These are phyloP conservation scores for Calophaca sinica DNA, from an alignment of 306 rosid genomes.

Conservation along the genomic window DNA sequence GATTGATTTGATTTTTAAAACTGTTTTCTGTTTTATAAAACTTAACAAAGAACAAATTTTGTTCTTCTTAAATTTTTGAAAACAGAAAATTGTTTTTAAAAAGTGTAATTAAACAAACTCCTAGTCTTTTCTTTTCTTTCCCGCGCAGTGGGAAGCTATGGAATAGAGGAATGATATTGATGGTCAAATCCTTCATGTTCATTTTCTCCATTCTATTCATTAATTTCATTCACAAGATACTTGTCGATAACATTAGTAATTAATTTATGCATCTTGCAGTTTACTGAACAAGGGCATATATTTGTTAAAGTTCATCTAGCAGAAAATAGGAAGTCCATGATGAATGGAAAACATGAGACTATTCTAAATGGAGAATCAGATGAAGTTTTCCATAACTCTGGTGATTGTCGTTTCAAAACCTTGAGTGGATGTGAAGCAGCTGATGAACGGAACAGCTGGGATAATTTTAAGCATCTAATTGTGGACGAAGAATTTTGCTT, in stretches of 20 bases:
- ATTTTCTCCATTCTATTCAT: neutral
- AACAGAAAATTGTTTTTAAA: too few relatives aligned
- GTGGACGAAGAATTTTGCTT: conserved; percentile 57
- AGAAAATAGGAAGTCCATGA: conserved; percentile 51
- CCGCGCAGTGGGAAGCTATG: neutral
- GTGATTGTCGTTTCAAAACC: conserved; percentile 63
- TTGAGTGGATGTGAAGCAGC: conserved; percentile 87
- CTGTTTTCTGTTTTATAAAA: too few relatives aligned
- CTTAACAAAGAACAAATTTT: too few relatives aligned
- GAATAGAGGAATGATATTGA: conserved; percentile 5
- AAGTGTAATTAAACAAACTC: too few relatives aligned
- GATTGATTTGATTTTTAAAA: too few relatives aligned
- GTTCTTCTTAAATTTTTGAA: too few relatives aligned
- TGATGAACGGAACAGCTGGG: conserved; percentile 84
- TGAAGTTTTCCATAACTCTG: conserved; percentile 50
- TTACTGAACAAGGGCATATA: conserved; percentile 91
- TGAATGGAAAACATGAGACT: conserved; percentile 57
- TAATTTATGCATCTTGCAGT: conserved; percentile 58
- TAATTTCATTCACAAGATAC: conserved; percentile 13
- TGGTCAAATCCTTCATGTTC: conserved; percentile 8
- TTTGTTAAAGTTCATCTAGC: conserved; percentile 83
- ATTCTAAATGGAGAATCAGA: conserved; percentile 63
- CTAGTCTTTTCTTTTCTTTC: neutral
- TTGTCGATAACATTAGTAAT: conserved; percentile 40
- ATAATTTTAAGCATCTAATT: conserved; percentile 64